Evolutionary conservation across 1,139 yeast species (phyloP).

Genomic region (Zygosaccharomyces sapae): DNA sequence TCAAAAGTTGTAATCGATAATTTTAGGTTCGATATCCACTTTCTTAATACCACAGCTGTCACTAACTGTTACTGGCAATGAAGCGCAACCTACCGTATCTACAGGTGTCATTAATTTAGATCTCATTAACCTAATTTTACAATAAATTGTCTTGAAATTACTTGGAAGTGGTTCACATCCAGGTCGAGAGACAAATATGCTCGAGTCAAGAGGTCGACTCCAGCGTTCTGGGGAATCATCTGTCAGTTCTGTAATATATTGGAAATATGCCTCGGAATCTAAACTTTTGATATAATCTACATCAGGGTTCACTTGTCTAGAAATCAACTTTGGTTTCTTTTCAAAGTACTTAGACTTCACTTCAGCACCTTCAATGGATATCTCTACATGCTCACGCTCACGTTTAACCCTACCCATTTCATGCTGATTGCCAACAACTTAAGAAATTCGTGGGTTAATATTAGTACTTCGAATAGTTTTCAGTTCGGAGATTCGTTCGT

Average conservation of each 20-base stretch:
- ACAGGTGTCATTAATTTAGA: slow-evolving; percentile 68
- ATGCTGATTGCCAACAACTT: slow-evolving; percentile 1
- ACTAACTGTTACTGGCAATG: slow-evolving; percentile 53
- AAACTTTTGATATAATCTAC: slow-evolving; percentile 30
- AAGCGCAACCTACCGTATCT: slow-evolving; percentile 83
- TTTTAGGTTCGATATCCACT: slow-evolving; percentile 39
- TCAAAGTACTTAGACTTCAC: slow-evolving; percentile 24
- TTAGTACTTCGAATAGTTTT: no score
- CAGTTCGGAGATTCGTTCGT: no score
- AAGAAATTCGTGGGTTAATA: no score
- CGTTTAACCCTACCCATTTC: slow-evolving; percentile 12
- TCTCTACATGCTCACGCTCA: slow-evolving; percentile 13
- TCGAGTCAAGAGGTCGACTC: slow-evolving; percentile 22
- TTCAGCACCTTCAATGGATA: slow-evolving; percentile 8
- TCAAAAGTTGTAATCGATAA: slow-evolving; percentile 68
- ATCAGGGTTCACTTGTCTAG: slow-evolving; percentile 14
- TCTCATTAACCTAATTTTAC: slow-evolving; percentile 64
- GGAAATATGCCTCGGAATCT: slow-evolving; percentile 28
- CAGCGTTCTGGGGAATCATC: slow-evolving; percentile 28
- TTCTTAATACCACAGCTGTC: slow-evolving; percentile 28
- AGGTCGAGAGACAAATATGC: slow-evolving; percentile 10
- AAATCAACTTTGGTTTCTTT: slow-evolving; percentile 8
- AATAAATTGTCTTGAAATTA: slow-evolving; percentile 54
- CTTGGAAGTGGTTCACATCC: slow-evolving; percentile 38
- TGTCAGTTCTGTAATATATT: slow-evolving; percentile 25